A percentile compares a stretch with the other conserved stretches of the same genome.
phyloP scores from a whole-genome alignment of 2,329 filamentous ascomycete species.

The Aspergillus neoniger region DNA sequence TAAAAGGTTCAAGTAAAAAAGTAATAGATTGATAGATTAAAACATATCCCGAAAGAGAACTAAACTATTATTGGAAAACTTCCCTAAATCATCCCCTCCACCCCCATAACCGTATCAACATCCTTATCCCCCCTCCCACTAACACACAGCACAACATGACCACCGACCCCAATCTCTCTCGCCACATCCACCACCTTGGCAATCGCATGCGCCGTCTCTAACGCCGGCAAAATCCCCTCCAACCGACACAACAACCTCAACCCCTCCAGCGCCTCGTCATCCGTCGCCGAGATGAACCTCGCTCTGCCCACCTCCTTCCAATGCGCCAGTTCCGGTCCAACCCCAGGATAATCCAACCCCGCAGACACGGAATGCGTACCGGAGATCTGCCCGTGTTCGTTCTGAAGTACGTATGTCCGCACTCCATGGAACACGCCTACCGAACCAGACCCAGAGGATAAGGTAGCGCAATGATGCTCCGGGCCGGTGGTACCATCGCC shows the following conservation, averaged over 20 bases:
- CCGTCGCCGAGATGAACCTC: slow-evolving; percentile 82
- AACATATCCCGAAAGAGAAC: too few relatives aligned
- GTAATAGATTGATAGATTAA: too few relatives aligned
- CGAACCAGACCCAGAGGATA: slow-evolving; percentile 75
- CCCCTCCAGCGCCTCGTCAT: slow-evolving; percentile 80
- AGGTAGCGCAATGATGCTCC: slow-evolving; percentile 73
- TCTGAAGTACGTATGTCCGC: slow-evolving; percentile 87
- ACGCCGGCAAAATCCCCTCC: slow-evolving; percentile 92
- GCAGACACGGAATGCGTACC: slow-evolving; percentile 94
- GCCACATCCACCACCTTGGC: slow-evolving; percentile 83
- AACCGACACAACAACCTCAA: slow-evolving; percentile 81
- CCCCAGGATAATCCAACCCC: slow-evolving; percentile 91
- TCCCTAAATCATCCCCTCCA: slow-evolving; percentile 68
- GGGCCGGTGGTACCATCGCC: slow-evolving; percentile 64
- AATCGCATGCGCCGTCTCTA: slow-evolving; percentile 89
- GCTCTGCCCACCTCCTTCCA: slow-evolving; percentile 90
- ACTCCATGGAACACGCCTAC: slow-evolving; percentile 96
- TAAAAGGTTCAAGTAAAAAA: too few relatives aligned
- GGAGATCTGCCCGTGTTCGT: slow-evolving; percentile 82
- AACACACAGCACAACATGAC: slow-evolving; percentile 88
- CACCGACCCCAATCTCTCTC: slow-evolving; percentile 79
- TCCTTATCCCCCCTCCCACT: slow-evolving; percentile 95
- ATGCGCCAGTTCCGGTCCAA: slow-evolving; percentile 81
- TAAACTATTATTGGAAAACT: too few relatives aligned
- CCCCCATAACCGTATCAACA: slow-evolving; percentile 92